phyloP scores from a whole-genome alignment of 768 basidiomycete species.

The Leccinum subgranulosum region DNA sequence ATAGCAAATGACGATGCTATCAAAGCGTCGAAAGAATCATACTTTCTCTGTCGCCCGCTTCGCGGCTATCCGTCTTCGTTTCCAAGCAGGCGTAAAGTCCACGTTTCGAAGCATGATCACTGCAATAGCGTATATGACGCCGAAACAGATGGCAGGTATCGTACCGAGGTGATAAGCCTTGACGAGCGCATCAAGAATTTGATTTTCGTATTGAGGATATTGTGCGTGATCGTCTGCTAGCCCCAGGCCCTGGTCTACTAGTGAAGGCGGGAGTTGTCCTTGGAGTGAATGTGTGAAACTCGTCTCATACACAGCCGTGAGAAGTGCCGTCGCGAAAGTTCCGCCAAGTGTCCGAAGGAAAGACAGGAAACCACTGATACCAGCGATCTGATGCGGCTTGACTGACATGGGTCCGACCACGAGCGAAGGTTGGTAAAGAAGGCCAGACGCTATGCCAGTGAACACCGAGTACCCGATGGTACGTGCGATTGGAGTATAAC shows the following conservation, averaged over 20 bases:
- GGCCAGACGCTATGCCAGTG: conserved; percentile 31
- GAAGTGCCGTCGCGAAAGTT: conserved; percentile 35
- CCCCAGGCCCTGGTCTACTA: conserved; percentile 30
- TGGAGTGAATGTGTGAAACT: conserved; percentile 29
- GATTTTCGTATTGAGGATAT: conserved; percentile 33
- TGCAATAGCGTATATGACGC: conserved; percentile 29
- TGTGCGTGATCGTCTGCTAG: conserved; percentile 28
- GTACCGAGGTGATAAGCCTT: conserved; percentile 34
- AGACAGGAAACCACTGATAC: conserved; percentile 35
- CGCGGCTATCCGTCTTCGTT: conserved; percentile 29
- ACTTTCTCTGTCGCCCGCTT: conserved; percentile 19
- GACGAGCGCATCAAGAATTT: conserved; percentile 32
- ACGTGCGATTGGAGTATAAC: conserved; percentile 24
- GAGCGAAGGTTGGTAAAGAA: conserved; percentile 35
- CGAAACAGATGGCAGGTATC: conserved; percentile 33
- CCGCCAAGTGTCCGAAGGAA: conserved; percentile 34
- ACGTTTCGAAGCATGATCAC: conserved; percentile 31
- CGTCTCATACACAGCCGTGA: conserved; percentile 33
- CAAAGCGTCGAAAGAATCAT: conserved; percentile 16
- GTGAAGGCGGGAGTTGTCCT: conserved; percentile 26
- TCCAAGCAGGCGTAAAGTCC: conserved; percentile 33
- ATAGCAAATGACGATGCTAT: conserved; percentile 12
- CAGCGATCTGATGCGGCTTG: conserved; percentile 31
- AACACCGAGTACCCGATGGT: conserved; percentile 32
- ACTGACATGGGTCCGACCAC: conserved; percentile 36